Evolutionary conservation across 352 stramenopile genomes (phyloP).

Genomic region (Globisporangium parvum): DNA sequence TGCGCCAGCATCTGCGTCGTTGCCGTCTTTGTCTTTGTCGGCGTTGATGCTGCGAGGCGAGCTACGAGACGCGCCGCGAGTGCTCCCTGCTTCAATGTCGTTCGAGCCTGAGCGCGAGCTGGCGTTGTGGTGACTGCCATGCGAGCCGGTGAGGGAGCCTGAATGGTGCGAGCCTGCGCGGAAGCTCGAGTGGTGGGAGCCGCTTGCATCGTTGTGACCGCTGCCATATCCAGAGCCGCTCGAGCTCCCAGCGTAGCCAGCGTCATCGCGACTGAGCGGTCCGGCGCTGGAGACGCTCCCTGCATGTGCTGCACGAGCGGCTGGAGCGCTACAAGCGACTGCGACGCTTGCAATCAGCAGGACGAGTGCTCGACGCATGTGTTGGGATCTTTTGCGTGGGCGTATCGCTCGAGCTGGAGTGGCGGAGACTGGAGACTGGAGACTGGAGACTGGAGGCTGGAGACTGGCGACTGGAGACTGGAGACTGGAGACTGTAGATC

Average conservation of each 20-base stretch:
- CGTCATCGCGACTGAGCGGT: neutral
- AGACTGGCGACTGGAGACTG: no score
- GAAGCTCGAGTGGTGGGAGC: neutral
- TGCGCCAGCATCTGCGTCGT: neutral
- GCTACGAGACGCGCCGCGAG: no score
- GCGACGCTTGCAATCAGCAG: no score
- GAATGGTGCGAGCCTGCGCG: neutral
- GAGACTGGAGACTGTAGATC: no score
- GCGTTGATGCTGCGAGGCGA: neutral
- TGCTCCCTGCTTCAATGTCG: neutral
- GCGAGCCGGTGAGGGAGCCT: neutral
- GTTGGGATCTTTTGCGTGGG: no score
- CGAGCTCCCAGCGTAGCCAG: neutral
- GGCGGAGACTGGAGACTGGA: no score
- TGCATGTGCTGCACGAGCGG: neutral
- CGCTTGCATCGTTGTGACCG: neutral
- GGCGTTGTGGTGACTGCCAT: neutral
- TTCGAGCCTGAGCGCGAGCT: neutral
- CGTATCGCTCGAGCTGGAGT: no score
- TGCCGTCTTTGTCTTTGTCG: neutral
- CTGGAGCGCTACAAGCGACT: no score
- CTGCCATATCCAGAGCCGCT: neutral
- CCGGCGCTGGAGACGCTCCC: neutral
- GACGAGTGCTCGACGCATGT: no score
- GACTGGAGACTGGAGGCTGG: no score